Evolutionary conservation across 257 asterid species (phyloP).

Genomic region (Capsicum chinense): DNA sequence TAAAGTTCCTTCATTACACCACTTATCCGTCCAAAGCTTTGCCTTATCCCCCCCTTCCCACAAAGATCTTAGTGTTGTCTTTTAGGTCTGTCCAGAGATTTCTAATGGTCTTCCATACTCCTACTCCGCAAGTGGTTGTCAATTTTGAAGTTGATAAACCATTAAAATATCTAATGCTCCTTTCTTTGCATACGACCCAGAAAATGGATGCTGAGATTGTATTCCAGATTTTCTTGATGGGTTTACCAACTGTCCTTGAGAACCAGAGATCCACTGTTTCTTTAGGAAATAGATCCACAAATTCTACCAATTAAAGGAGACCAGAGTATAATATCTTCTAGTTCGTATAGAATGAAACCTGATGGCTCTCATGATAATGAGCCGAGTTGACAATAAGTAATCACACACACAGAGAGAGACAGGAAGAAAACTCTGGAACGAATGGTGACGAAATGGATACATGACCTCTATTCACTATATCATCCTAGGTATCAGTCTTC

Average conservation of each 20-base stretch:
- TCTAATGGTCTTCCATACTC: too few relatives aligned
- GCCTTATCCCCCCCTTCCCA: too few relatives aligned
- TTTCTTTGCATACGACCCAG: background rate
- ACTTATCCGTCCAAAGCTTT: too few relatives aligned
- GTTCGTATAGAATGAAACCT: background rate
- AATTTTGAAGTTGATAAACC: background rate
- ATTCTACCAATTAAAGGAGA: background rate
- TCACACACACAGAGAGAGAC: background rate
- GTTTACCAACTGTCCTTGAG: constrained; percentile 12
- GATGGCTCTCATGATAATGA: background rate
- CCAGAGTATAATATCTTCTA: constrained; percentile 22
- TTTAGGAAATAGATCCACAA: constrained; percentile 15
- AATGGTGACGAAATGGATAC: background rate
- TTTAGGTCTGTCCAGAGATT: too few relatives aligned
- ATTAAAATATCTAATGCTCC: background rate
- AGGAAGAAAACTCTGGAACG: background rate
- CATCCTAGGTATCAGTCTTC: background rate
- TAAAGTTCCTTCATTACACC: too few relatives aligned
- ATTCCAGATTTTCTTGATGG: background rate
- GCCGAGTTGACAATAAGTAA: background rate
- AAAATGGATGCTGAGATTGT: background rate
- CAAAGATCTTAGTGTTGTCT: too few relatives aligned
- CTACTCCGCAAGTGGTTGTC: too few relatives aligned
- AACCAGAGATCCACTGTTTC: constrained; percentile 3
- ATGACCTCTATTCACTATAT: background rate